These are phyloP conservation scores for Trypanosoma cruzi DNA, from an alignment of 208 protist species.

Conservation along the genomic window DNA sequence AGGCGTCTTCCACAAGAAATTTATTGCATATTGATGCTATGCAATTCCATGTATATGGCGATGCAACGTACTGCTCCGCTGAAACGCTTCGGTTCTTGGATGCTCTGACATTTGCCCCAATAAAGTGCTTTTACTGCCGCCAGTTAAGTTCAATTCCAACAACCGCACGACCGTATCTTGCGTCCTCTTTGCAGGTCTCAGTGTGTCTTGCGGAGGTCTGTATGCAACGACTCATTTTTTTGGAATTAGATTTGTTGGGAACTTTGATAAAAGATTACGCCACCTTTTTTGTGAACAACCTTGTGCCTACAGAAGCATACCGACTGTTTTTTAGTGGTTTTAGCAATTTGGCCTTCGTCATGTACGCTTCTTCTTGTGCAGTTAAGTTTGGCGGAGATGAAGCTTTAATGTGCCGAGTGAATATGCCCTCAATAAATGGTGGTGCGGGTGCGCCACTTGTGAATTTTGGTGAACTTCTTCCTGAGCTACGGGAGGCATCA, in stretches of 20 bases:
- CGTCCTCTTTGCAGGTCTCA: slow-evolving; percentile 50
- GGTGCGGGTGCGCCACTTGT: not conserved
- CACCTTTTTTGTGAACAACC: slow-evolving; percentile 37
- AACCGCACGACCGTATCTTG: slow-evolving; percentile 35
- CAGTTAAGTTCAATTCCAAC: slow-evolving; percentile 22
- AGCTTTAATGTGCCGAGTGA: slow-evolving; percentile 10
- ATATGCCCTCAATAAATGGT: slow-evolving; percentile 10
- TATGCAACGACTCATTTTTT: slow-evolving; percentile 22
- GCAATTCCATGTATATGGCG: not conserved
- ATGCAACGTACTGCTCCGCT: slow-evolving; percentile 16
- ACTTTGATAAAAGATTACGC: slow-evolving; percentile 17
- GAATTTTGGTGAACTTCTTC: slow-evolving; percentile 25
- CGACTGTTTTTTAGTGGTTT: slow-evolving; percentile 63
- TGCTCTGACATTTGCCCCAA: slow-evolving; percentile 26
- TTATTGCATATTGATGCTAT: slow-evolving; percentile 4
- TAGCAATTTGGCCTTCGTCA: slow-evolving; percentile 46
- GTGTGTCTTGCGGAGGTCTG: slow-evolving; percentile 27
- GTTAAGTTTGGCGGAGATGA: slow-evolving; percentile 16
- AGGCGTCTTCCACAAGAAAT: not conserved
- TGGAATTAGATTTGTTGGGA: slow-evolving; percentile 23
- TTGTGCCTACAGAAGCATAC: slow-evolving; percentile 47
- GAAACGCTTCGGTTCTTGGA: slow-evolving; percentile 19
- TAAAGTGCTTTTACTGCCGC: slow-evolving; percentile 18
- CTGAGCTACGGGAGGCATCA: slow-evolving; percentile 19
- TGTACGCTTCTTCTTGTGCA: slow-evolving; percentile 22